These are phyloP conservation scores for Lactarius pseudohatsudake DNA, from an alignment of 768 basidiomycete species.

Conservation along the genomic window DNA sequence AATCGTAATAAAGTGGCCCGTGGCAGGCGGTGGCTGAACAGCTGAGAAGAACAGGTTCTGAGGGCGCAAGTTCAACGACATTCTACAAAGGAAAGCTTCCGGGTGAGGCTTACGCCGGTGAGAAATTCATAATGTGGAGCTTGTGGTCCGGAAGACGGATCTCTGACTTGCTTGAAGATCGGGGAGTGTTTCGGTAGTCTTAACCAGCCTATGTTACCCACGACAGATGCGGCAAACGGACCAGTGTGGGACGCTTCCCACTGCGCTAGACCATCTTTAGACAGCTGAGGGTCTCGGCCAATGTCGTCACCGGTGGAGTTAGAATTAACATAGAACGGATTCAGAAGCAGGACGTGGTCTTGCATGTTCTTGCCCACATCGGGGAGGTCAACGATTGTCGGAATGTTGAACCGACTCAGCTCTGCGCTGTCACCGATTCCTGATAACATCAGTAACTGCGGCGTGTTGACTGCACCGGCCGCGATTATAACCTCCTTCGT, in stretches of 20 bases:
- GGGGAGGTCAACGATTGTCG: conserved; percentile 30
- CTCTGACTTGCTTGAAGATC: conserved; percentile 12
- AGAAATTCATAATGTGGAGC: conserved; percentile 25
- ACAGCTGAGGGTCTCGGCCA: conserved; percentile 16
- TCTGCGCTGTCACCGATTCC: conserved; percentile 33
- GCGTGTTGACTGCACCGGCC: conserved; percentile 20
- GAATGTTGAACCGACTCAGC: conserved; percentile 31
- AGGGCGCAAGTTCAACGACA: background rate
- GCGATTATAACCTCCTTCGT: conserved; percentile 22
- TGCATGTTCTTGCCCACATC: conserved; percentile 35
- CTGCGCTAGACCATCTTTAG: background rate
- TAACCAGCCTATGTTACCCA: conserved; percentile 7
- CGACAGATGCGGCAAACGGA: conserved; percentile 7
- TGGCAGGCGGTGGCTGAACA: conserved; percentile 20
- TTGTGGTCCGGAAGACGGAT: conserved; percentile 27
- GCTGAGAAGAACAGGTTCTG: conserved; percentile 17
- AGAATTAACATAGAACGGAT: conserved; percentile 10
- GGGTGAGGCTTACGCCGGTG: conserved; percentile 12
- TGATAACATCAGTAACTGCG: conserved; percentile 34
- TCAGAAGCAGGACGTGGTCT: conserved; percentile 30
- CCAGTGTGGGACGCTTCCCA: conserved; percentile 23
- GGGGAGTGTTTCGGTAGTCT: conserved; percentile 19
- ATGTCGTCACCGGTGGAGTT: conserved; percentile 15
- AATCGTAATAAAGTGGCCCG: conserved; percentile 30
- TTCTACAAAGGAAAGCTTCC: no score